Evolutionary conservation across 441 rosid genomes (phyloP).

Genomic region (Daphne laureola): DNA sequence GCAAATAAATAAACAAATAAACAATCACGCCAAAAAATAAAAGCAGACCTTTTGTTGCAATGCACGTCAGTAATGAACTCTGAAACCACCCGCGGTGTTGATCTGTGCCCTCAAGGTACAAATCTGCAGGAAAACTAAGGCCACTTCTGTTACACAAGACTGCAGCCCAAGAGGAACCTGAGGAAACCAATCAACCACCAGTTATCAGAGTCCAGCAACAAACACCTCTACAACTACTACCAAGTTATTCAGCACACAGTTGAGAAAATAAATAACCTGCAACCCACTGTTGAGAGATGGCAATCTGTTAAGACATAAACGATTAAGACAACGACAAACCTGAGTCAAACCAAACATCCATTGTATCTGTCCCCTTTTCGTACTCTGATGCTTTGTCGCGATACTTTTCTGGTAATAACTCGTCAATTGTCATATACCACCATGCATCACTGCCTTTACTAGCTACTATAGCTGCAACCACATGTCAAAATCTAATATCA

Average conservation of each 20-base stretch:
- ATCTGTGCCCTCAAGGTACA: conserved; percentile 97
- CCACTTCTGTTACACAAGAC: conserved; percentile 64
- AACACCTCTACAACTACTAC: conserved; percentile 11
- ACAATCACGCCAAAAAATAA: no score
- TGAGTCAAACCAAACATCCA: conserved; percentile 99
- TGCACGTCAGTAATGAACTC: conserved; percentile 87
- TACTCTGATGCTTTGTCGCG: conserved; percentile 64
- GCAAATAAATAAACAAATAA: conserved; percentile 21
- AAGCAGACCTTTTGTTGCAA: conserved; percentile 70
- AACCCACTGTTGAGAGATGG: no score
- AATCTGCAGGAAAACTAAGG: conserved; percentile 78
- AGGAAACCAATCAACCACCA: conserved; percentile 17
- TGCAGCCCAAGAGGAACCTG: conserved; percentile 99
- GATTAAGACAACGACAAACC: conserved; percentile 30
- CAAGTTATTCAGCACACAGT: background rate
- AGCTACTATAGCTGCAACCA: conserved; percentile 61
- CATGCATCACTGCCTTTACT: conserved; percentile 94
- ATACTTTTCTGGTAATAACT: conserved; percentile 80
- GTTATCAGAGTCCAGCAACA: conserved; percentile 9
- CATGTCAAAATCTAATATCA: conserved; percentile 11
- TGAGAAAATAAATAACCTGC: no score
- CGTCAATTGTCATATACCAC: conserved; percentile 96
- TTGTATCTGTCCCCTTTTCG: conserved; percentile 94
- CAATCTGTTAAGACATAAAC: background rate
- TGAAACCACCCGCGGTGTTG: conserved; percentile 99